phyloP scores from a whole-genome alignment of 148 eudicot genomes.

The Cornus kousa region DNA sequence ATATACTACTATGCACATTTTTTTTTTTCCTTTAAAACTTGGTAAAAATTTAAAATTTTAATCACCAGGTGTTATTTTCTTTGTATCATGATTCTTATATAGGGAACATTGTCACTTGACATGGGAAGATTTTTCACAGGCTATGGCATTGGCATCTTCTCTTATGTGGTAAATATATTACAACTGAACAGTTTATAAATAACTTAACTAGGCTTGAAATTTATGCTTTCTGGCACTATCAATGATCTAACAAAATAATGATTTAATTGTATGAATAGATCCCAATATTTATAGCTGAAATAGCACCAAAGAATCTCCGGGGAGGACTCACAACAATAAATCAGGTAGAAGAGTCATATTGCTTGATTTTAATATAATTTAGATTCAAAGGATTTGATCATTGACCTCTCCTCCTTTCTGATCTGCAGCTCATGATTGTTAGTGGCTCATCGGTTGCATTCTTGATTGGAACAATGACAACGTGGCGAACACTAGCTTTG shows the following conservation, averaged over 20 bases:
- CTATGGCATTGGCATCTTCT: constrained; percentile 73
- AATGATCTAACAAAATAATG: neutral
- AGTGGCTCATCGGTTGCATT: constrained; percentile 56
- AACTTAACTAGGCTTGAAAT: too few species aligned
- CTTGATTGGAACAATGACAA: constrained; percentile 53
- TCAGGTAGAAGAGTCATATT: constrained; percentile 45
- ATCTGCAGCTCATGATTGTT: constrained; percentile 78
- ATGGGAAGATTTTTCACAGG: constrained; percentile 73
- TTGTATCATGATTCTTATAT: constrained; percentile 7
- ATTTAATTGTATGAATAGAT: constrained; percentile 35
- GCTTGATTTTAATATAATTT: neutral
- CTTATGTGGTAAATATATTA: constrained; percentile 58
- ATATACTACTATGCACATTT: neutral
- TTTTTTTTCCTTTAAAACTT: neutral
- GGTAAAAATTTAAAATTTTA: neutral
- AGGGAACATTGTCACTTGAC: constrained; percentile 68
- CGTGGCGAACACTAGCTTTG: constrained; percentile 79
- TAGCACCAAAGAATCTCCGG: constrained; percentile 73
- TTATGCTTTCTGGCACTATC: neutral
- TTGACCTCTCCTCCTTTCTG: neutral
- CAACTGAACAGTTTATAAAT: neutral
- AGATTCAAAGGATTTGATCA: neutral
- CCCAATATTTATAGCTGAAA: constrained; percentile 77
- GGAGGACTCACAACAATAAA: constrained; percentile 80
- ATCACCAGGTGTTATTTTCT: neutral